Base-by-base conservation (phyloP, 805 yeast species). In the Jamesozyma piceae region DNA sequence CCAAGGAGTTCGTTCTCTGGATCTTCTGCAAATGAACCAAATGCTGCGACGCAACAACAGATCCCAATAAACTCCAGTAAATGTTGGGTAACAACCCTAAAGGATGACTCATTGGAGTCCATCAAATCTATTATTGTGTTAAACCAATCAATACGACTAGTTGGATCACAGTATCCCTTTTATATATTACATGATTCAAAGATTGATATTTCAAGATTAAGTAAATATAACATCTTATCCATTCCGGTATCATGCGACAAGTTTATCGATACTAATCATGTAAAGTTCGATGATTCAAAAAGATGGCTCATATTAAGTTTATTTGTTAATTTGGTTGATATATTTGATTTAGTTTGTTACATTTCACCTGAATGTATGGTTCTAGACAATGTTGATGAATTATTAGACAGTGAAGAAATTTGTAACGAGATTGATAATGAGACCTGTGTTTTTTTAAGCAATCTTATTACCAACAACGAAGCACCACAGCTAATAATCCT, bases 1-100 rank as follows among this genome's bases (percentile, higher is more conserved):
- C 66, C 66, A n/a, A 50, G 66, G 42, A 58, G 63, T 45, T 62
- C 66, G 2, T 60, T 62, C 36, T 58, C 66, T 5, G 62, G 62
- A 6, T 46, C 45, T 3, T 50, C 60, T 2, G 24, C 49, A 4
- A 49, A 52, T 39, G 60, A 55, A 39, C 55, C 57, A 24, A 15
- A 13, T 21, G 22, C 6, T 22, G 22, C 4, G 4, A 14, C n/a
- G 8, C 18, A 5, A 9, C n/a, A 19, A 13, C n/a, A 6, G 11
- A 14, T 18, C 4, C 18, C 14, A 5, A 5, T 17, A 13, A 14
- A 20, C 3, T 18, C 13, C 6, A 28, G 19, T 24, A 43, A 48
- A 43, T 38, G 62, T 39, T 61, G 65, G 65, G 58, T 57, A 5
- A 61, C 64, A 3, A 49, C 52, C 2, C 36, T 61, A n/a, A 44